Conservation (phyloP, 2,329 filamentous ascomycete species). For the Emergomyces orientalis region DNA sequence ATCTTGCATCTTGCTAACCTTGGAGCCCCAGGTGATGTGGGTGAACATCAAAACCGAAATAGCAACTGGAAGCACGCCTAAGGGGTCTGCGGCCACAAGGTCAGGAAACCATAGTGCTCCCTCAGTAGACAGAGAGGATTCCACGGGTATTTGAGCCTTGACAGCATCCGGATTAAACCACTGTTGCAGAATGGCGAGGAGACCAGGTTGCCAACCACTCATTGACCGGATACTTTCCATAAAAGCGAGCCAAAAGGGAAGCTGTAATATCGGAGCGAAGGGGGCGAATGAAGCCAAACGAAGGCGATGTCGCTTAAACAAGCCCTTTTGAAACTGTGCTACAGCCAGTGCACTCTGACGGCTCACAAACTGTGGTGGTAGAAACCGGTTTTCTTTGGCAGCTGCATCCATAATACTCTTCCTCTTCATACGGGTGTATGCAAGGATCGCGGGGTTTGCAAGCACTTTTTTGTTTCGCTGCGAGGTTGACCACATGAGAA, state of each 20-base stretch:
- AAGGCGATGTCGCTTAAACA: constrained; percentile 27
- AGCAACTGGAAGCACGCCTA: constrained; percentile 40
- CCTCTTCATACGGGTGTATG: constrained; percentile 26
- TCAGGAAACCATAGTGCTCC: constrained; percentile 55
- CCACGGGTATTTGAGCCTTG: constrained; percentile 26
- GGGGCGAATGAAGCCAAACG: constrained; percentile 26
- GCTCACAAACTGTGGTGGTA: constrained; percentile 2
- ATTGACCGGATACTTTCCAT: constrained; percentile 43
- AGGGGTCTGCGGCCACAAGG: constrained; percentile 46
- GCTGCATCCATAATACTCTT: constrained; percentile 14
- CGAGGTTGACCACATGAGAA: constrained; percentile 37
- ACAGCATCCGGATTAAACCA: constrained; percentile 6
- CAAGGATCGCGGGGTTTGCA: constrained; percentile 36
- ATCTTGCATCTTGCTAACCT: constrained; percentile 14
- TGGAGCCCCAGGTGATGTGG: constrained; percentile 33
- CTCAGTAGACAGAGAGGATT: constrained; percentile 46
- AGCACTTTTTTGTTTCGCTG: constrained; percentile 33
- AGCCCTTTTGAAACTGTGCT: constrained; percentile 12
- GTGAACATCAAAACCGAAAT: constrained; percentile 42
- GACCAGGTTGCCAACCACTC: constrained; percentile 34
- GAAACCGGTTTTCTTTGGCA: constrained; percentile 8
- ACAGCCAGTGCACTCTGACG: background rate
- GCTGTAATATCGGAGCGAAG: constrained; percentile 29
- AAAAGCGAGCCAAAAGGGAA: constrained; percentile 40
- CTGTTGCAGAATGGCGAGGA: background rate